Evolutionary conservation across 2,329 filamentous ascomycete genomes (phyloP).

Genomic region (Fusarium metavorans): DNA sequence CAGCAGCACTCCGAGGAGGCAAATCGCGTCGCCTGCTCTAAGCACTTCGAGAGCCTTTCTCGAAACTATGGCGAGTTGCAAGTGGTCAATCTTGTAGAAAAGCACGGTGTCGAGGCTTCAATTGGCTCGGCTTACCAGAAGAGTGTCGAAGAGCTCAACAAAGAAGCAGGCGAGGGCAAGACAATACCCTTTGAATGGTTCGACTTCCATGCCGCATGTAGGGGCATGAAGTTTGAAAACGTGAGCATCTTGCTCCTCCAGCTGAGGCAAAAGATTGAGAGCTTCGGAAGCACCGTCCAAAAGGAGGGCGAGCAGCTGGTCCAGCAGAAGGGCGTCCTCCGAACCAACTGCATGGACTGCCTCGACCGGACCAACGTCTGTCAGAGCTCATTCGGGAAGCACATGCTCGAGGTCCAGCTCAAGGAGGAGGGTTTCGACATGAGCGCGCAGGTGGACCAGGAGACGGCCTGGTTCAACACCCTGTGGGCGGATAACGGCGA

Average conservation of each 20-base stretch:
- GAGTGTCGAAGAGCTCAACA: conserved; percentile 75
- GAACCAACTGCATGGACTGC: conserved; percentile 99
- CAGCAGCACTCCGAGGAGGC: conserved; percentile 83
- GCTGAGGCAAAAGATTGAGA: conserved; percentile 75
- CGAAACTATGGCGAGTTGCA: conserved; percentile 82
- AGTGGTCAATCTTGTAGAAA: conserved; percentile 87
- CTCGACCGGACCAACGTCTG: conserved; percentile 96
- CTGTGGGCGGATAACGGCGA: conserved; percentile 99
- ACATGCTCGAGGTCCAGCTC: conserved; percentile 84
- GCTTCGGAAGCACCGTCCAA: conserved; percentile 77
- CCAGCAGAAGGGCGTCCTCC: conserved; percentile 80
- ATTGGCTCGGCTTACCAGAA: conserved; percentile 84
- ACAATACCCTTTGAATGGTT: conserved; percentile 87
- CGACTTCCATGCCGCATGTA: conserved; percentile 92
- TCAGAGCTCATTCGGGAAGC: conserved; percentile 89
- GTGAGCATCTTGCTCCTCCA: conserved; percentile 82
- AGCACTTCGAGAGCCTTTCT: conserved; percentile 79
- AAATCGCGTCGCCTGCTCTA: conserved; percentile 82
- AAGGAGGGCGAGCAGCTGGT: conserved; percentile 56
- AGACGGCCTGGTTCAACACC: conserved; percentile 93
- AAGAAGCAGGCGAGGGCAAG: conserved; percentile 62
- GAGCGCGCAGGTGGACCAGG: conserved; percentile 79
- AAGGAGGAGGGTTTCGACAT: conserved; percentile 81
- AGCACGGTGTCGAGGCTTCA: conserved; percentile 82
- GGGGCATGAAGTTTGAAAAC: conserved; percentile 98